These are phyloP conservation scores for Wickerhamomyces xylosicus DNA, from an alignment of 805 yeast genomes.

Conservation along the genomic window DNA sequence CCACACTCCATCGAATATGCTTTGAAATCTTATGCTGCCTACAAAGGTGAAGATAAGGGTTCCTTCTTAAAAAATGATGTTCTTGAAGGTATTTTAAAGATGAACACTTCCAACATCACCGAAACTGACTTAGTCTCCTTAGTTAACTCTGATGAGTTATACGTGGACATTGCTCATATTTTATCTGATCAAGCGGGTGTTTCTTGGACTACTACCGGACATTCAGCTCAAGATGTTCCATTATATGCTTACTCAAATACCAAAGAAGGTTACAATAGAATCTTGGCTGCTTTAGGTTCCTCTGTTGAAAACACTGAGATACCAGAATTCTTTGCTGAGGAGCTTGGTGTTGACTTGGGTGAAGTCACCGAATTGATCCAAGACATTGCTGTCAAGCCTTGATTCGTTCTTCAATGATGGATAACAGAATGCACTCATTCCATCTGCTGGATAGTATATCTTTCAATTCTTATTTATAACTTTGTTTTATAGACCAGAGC, in stretches of 20 bases:
- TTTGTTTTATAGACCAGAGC: too few relatives aligned
- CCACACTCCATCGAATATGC: conserved; percentile 69
- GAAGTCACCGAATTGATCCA: conserved; percentile 36
- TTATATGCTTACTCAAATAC: conserved; percentile 70
- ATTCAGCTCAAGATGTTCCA: conserved; percentile 89
- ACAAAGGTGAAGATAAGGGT: conserved; percentile 25
- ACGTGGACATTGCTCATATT: conserved; percentile 49
- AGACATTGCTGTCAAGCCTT: background rate
- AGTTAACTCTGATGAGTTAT: conserved; percentile 22
- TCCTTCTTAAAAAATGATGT: conserved; percentile 41
- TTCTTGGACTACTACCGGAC: conserved; percentile 96
- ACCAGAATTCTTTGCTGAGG: conserved; percentile 58
- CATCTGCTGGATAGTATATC: too few relatives aligned
- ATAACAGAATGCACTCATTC: too few relatives aligned
- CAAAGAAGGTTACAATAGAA: conserved; percentile 29
- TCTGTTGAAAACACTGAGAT: conserved; percentile 81
- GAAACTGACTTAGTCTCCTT: conserved; percentile 39
- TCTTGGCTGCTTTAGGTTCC: conserved; percentile 53
- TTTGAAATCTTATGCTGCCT: conserved; percentile 30
- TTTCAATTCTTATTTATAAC: too few relatives aligned
- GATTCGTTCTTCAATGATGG: too few relatives aligned
- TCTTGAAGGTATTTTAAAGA: conserved; percentile 27
- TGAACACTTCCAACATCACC: conserved; percentile 17
- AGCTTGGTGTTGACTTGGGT: conserved; percentile 36
- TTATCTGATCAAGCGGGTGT: conserved; percentile 68